phyloP scores from a whole-genome alignment of 805 yeast genomes.

The Starmerella davenportii region DNA sequence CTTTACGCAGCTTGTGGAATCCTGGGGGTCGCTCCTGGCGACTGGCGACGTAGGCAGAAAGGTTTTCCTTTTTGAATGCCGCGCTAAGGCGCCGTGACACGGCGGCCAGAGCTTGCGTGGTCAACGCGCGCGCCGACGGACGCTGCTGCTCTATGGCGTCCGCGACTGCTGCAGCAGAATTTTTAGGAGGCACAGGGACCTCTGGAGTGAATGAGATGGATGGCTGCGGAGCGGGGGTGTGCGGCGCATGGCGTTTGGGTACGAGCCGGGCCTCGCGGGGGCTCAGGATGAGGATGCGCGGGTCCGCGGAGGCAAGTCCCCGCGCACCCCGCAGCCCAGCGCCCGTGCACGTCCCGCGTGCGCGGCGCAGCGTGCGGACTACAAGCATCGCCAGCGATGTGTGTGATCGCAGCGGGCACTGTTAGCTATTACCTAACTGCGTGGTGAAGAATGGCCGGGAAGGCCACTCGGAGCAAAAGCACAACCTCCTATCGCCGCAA shows the following conservation, averaged over 20 bases:
- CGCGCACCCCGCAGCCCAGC: too few relatives aligned
- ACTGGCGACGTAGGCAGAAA: neutral
- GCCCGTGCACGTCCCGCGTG: too few relatives aligned
- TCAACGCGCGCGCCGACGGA: neutral
- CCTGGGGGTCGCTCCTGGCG: neutral
- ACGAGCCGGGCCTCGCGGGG: constrained; percentile 11
- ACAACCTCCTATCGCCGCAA: neutral
- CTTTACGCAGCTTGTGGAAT: neutral
- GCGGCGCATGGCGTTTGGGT: neutral
- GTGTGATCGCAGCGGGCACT: too few relatives aligned
- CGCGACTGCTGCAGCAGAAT: neutral
- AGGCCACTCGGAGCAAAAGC: neutral
- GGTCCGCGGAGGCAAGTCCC: too few relatives aligned
- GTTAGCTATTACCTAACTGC: too few relatives aligned
- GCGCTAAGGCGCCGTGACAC: neutral
- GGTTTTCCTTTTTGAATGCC: neutral
- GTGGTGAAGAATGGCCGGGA: too few relatives aligned
- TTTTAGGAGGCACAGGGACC: neutral
- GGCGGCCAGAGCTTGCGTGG: neutral
- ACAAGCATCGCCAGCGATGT: too few relatives aligned
- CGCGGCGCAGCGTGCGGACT: too few relatives aligned
- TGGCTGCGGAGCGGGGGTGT: neutral
- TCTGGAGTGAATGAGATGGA: neutral
- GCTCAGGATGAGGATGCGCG: constrained; percentile 8
- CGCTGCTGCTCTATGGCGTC: neutral